Evolutionary conservation across 805 yeast species (phyloP).

Genomic region (Wickerhamomyces silvicola): DNA sequence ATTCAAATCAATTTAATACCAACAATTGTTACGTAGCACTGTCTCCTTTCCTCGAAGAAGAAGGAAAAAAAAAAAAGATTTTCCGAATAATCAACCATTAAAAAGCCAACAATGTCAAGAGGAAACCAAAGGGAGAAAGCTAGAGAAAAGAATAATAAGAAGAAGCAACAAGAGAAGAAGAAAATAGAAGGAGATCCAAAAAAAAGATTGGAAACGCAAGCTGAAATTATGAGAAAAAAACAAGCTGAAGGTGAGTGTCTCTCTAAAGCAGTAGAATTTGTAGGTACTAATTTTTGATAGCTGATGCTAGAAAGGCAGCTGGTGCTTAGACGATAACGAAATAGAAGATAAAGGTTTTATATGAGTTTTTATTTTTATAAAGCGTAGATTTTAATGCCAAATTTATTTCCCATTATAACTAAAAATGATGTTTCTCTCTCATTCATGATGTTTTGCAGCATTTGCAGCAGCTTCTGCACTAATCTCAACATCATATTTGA

Average conservation of each 20-base stretch:
- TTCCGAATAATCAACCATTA: neutral
- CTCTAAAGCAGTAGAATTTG: neutral
- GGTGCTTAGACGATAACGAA: no score
- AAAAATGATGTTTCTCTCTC: no score
- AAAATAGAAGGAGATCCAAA: slow-evolving; percentile 80
- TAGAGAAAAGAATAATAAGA: slow-evolving; percentile 80
- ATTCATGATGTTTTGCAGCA: slow-evolving; percentile 2
- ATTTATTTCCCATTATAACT: no score
- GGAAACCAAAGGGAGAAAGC: slow-evolving; percentile 97
- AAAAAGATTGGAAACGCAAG: slow-evolving; percentile 83
- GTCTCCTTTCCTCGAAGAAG: no score
- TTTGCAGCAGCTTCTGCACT: slow-evolving; percentile 46
- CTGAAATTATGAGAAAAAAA: slow-evolving; percentile 82
- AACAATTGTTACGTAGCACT: no score
- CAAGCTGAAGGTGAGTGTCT: slow-evolving; percentile 67
- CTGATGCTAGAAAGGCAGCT: slow-evolving; percentile 44
- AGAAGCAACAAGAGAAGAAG: slow-evolving; percentile 55
- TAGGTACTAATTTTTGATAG: slow-evolving; percentile 22
- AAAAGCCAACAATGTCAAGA: slow-evolving; percentile 61
- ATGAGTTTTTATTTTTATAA: no score
- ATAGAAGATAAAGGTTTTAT: no score
- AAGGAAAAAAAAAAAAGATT: neutral
- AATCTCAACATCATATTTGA: slow-evolving; percentile 86
- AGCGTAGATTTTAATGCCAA: no score
- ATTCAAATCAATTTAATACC: neutral